phyloP scores from a whole-genome alignment of 1,284 basidiomycete genomes.

The Schizopora paradoxa region DNA sequence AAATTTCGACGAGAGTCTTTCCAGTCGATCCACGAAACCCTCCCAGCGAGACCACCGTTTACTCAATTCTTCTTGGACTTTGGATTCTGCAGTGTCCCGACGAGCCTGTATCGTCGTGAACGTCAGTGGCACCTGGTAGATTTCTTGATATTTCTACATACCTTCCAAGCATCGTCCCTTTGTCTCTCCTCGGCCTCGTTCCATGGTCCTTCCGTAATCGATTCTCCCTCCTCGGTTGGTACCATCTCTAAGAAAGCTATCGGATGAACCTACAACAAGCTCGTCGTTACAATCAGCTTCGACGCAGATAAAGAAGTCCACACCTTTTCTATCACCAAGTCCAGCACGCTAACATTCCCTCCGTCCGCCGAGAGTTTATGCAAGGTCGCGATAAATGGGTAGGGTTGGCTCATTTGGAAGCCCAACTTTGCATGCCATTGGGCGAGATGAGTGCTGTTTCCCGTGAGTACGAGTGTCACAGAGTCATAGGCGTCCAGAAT shows the following conservation, averaged over 20 bases:
- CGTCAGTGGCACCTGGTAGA: constrained; percentile 1
- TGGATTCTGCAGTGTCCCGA: constrained; percentile 48
- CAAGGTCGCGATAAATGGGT: constrained; percentile 68
- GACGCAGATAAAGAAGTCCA: constrained; percentile 26
- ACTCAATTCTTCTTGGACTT: constrained; percentile 49
- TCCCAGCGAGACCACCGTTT: constrained; percentile 44
- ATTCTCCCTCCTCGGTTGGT: constrained; percentile 48
- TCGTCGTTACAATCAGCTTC: no score
- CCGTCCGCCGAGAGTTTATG: constrained; percentile 81
- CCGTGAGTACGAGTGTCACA: constrained; percentile 62
- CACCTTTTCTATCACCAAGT: constrained; percentile 70
- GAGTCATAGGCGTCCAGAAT: constrained; percentile 78
- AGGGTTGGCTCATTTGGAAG: constrained; percentile 40
- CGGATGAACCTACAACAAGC: constrained; percentile 45
- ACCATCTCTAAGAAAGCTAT: constrained; percentile 60
- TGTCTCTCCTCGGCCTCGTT: constrained; percentile 64
- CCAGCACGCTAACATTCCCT: constrained; percentile 72
- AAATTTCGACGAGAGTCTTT: constrained; percentile 42
- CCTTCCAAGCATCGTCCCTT: constrained; percentile 65
- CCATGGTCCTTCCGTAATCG: constrained; percentile 53
- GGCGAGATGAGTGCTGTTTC: constrained; percentile 83
- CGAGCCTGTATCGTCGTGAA: constrained; percentile 35
- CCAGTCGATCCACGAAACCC: constrained; percentile 51
- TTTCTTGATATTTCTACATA: constrained; percentile 29
- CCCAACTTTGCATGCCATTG: constrained; percentile 88